Conservation (phyloP, 345 rosid genomes). For the Hevea brasiliensis region DNA sequence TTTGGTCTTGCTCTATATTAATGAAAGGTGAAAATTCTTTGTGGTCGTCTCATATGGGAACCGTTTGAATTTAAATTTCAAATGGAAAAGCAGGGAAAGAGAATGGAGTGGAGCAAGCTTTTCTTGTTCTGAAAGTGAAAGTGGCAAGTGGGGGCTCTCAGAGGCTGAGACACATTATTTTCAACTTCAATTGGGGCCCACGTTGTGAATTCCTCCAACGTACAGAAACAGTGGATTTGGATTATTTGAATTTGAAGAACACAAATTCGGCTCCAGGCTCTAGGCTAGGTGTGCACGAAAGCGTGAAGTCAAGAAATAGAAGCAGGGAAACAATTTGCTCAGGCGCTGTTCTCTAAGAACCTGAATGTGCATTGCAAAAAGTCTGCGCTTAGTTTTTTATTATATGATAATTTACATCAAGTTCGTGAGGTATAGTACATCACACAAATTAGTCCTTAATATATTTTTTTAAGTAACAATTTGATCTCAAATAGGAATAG, state of each 20-base stretch:
- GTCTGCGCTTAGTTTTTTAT: no score
- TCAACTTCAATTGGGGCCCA: background rate
- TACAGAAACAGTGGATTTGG: background rate
- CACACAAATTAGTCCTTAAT: no score
- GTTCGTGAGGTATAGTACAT: no score
- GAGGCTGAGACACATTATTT: background rate
- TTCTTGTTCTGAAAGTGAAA: background rate
- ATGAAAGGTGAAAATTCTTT: background rate
- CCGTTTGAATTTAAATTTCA: conserved; percentile 33
- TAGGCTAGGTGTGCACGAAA: no score
- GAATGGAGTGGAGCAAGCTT: background rate
- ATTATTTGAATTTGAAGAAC: background rate
- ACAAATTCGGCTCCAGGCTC: no score
- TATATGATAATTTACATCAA: no score
- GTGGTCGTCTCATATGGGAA: background rate
- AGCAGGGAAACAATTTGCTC: no score
- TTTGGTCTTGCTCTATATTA: background rate
- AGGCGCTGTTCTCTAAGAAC: no score
- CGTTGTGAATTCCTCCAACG: background rate
- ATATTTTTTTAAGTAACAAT: no score
- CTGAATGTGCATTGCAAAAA: no score
- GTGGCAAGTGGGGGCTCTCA: background rate
- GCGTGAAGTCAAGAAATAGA: no score
- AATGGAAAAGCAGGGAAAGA: conserved; percentile 8
- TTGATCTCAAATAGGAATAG: no score